Conservation (phyloP, 306 rosid genomes). For the Quercus variabilis region DNA sequence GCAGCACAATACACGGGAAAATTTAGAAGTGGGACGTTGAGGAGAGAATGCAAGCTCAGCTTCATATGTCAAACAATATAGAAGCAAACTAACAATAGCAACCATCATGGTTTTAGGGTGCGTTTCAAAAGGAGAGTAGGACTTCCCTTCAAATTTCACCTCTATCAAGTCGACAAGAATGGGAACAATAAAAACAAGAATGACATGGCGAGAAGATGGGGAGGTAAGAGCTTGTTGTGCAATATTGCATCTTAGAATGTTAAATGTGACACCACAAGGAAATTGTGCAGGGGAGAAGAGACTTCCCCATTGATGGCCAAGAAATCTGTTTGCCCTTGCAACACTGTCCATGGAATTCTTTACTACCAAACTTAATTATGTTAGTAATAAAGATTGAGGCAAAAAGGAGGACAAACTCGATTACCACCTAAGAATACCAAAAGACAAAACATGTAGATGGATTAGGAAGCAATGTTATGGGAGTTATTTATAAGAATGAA, state of each 20-base stretch:
- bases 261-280: not conserved
- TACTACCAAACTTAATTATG: too few relatives aligned
- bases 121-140: not conserved
- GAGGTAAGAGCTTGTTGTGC: not conserved
- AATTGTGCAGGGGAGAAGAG: not conserved
- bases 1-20: not conserved
- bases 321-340: not conserved
- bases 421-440: too few relatives aligned
- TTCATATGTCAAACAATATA: not conserved
- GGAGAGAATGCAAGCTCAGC: not conserved
- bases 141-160: not conserved
- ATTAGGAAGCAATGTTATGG: not conserved
- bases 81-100: not conserved
- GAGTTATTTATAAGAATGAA: not conserved
- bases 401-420: not conserved
- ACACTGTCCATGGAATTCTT: not conserved
- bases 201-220: not conserved
- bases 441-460: too few relatives aligned
- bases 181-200: not conserved
- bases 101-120: not conserved
- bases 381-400: too few relatives aligned
- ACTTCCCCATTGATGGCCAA: not conserved
- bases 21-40: not conserved
- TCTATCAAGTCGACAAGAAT: not conserved
- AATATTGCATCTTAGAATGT: not conserved